Conservation (phyloP, 2,329 filamentous ascomycete species). For the Beauveria brongniartii region DNA sequence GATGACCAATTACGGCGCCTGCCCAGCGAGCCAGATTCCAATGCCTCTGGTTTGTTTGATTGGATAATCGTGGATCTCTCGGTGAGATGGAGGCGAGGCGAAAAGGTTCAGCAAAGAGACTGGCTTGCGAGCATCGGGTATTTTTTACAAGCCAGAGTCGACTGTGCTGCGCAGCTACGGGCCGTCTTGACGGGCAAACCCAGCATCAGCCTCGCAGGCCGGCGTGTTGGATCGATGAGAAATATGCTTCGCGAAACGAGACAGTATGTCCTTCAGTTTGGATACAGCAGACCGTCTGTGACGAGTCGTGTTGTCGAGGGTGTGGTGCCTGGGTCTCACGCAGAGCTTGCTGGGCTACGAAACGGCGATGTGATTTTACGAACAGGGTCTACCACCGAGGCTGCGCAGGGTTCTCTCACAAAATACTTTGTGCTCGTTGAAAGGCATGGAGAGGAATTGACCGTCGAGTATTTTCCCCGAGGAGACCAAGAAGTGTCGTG, state of each 20-base stretch:
- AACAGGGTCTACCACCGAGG: background rate
- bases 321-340: conserved; percentile 1
- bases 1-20: conserved; percentile 7
- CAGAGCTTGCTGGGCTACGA: conserved; percentile 4
- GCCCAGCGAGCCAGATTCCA: background rate
- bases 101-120: conserved; percentile 4
- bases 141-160: background rate
- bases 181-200: conserved; percentile 1
- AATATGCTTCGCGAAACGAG: conserved; percentile 9
- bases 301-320: background rate
- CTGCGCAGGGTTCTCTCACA: background rate
- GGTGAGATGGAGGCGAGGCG: background rate
- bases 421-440: conserved; percentile 2
- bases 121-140: conserved; percentile 2
- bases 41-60: conserved; percentile 1
- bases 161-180: background rate
- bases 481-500: conserved; percentile 1
- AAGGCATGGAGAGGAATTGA: background rate
- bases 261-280: conserved; percentile 1
- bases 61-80: background rate
- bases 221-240: conserved; percentile 5
- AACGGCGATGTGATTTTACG: conserved; percentile 7
- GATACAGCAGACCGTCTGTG: background rate
- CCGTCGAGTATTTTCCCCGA: conserved; percentile 3
- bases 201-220: conserved; percentile 2